phyloP scores from a whole-genome alignment of 2,329 filamentous ascomycete genomes.

The Neofusicoccum sp. region DNA sequence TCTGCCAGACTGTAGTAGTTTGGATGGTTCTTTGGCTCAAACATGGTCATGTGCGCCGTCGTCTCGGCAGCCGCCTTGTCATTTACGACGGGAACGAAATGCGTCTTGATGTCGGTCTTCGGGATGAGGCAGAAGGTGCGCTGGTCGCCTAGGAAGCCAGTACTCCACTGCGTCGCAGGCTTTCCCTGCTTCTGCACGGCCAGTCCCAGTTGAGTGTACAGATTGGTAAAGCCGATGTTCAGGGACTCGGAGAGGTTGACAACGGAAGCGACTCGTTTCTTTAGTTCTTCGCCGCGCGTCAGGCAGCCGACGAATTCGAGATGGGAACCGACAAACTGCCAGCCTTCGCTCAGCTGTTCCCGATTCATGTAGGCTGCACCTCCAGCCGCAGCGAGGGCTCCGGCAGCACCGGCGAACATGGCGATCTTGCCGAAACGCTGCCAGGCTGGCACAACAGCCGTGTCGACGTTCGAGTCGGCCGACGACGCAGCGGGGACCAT shows the following conservation, averaged over 20 bases:
- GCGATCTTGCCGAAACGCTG: conserved; percentile 81
- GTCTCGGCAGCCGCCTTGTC: conserved; percentile 77
- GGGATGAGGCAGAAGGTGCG: conserved; percentile 79
- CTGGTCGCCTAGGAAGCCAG: conserved; percentile 63
- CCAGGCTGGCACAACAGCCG: conserved; percentile 56
- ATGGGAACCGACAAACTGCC: conserved; percentile 82
- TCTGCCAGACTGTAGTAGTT: conserved; percentile 67
- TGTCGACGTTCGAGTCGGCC: conserved; percentile 42
- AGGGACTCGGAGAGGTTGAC: conserved; percentile 63
- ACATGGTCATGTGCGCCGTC: conserved; percentile 78
- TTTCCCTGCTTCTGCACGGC: conserved; percentile 52
- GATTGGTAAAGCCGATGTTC: conserved; percentile 74
- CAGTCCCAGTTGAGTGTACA: conserved; percentile 81
- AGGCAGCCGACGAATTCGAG: conserved; percentile 92
- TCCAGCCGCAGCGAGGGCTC: conserved; percentile 76
- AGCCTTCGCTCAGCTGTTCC: conserved; percentile 73
- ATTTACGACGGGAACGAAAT: conserved; percentile 59
- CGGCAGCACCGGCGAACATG: conserved; percentile 77
- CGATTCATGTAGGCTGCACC: conserved; percentile 84
- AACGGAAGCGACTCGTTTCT: conserved; percentile 68
- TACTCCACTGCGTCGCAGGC: conserved; percentile 47
- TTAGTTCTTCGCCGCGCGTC: conserved; percentile 77
- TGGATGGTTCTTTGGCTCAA: conserved; percentile 68
- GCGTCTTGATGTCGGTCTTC: conserved; percentile 33
- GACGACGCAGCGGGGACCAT: conserved; percentile 36